Base-by-base conservation (phyloP, 1,284 basidiomycete genomes). In the Cutaneotrichosporon arboriforme region DNA sequence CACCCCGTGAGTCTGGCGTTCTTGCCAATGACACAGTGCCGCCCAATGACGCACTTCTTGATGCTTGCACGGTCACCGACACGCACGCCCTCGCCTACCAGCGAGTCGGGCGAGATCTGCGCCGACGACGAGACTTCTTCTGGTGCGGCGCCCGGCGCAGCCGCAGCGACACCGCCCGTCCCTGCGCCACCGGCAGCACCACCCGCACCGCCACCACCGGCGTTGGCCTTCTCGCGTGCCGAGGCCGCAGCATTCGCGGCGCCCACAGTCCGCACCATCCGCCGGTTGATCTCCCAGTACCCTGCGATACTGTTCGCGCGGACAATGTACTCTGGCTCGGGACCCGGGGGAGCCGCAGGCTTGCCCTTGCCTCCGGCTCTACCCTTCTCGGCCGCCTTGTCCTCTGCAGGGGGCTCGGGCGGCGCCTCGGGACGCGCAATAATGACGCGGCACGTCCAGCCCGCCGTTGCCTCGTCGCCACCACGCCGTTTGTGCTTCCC, bases 31-130 rank as follows among this genome's bases (percentile, higher is more conserved):
- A 84, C 76, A 64, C 90, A 94, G 66, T 93, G 90, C 56, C 85
- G 82, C 5, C 94, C 94, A 21, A 97, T 82, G 20, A 93, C 81
- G 8, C 86, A 88, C 61, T 86, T 86, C 73, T 96, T 97, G 73
- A 98, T 85, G 33, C 79, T 85, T 17, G 88, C 84, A 41, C 85
- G 84, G 68, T 97, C 93, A 7, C 85, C 86, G 7, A 98, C 79
- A 47, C 83, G 83, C 10, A 88, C 88, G 4, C 85, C 88, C 44
- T 84, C 83, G 8, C 87, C 90, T 13, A 97, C 78, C 54, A 90
- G 81, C 12, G 85, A 87, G 72, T 97, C 93, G 3, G 82, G 76
- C 1, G 90, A 92, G 61, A 97, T 88, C 63, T 88, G 87, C 1
- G 88, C 85, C 61, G 85, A 86, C 10, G 84, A 77, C 3, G 68